phyloP scores from a whole-genome alignment of 2,329 filamentous ascomycete genomes.

The Alternaria ethzedia region DNA sequence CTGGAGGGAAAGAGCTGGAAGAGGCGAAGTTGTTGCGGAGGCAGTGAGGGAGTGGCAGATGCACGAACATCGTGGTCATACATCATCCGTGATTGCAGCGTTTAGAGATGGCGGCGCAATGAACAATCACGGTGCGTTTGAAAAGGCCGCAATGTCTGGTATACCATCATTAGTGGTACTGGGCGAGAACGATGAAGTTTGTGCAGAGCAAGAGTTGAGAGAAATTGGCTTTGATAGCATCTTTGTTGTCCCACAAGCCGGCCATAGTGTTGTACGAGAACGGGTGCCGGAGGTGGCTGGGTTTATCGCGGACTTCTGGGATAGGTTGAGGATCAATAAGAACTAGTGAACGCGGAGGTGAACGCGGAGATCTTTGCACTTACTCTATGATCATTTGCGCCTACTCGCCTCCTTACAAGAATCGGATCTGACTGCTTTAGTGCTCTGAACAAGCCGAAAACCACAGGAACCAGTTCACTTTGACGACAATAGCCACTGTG shows the following conservation, averaged over 20 bases:
- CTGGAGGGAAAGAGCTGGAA: conserved; percentile 53
- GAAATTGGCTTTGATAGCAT: conserved; percentile 46
- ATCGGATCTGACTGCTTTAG: background rate
- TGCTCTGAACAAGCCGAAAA: background rate
- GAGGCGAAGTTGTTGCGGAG: conserved; percentile 56
- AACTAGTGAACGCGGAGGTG: background rate
- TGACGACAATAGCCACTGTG: background rate
- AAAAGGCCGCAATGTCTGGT: conserved; percentile 27
- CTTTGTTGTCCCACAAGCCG: conserved; percentile 45
- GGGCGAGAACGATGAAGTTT: conserved; percentile 48
- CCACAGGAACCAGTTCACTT: background rate
- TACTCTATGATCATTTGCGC: background rate
- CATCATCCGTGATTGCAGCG: conserved; percentile 54
- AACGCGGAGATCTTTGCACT: background rate
- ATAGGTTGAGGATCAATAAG: background rate
- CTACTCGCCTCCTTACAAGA: background rate
- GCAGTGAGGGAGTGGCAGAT: conserved; percentile 59
- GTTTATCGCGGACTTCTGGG: conserved; percentile 43
- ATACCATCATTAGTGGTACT: conserved; percentile 43
- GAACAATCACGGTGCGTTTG: conserved; percentile 48
- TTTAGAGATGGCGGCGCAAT: conserved; percentile 56
- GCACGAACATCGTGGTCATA: conserved; percentile 54
- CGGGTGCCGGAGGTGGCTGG: conserved; percentile 46
- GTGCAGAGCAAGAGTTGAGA: conserved; percentile 39
- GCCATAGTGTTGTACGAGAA: conserved; percentile 52